Evolutionary conservation across 371 early-diverging fungal genomes (phyloP).

Genomic region (Saksenaea vasiformis): DNA sequence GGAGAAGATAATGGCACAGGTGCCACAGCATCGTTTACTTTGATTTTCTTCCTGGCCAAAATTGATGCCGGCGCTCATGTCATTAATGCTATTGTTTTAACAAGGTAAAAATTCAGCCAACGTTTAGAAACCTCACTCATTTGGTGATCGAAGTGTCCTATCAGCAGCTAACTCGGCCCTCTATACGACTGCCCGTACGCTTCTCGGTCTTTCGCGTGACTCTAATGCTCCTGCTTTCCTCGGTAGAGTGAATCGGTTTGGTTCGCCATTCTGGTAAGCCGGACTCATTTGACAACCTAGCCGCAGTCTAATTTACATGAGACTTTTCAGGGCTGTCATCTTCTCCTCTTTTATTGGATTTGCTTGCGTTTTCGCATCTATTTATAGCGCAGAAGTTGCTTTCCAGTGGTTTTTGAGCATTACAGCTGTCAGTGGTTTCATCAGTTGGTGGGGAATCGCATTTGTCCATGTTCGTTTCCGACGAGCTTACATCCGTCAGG

Average conservation of each 20-base stretch:
- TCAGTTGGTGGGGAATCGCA: slow-evolving; percentile 76
- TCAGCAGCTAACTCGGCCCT: slow-evolving; percentile 75
- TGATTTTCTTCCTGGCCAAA: slow-evolving; percentile 67
- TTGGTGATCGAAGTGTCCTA: slow-evolving; percentile 44
- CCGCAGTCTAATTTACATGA: not conserved
- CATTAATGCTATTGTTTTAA: slow-evolving; percentile 71
- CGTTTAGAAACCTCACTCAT: not conserved
- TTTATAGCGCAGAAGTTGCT: slow-evolving; percentile 56
- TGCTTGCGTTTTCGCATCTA: slow-evolving; percentile 52
- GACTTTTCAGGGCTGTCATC: slow-evolving; percentile 36
- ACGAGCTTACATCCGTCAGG: slow-evolving; percentile 74
- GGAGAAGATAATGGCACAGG: slow-evolving; percentile 42
- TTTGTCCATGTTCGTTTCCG: slow-evolving; percentile 84
- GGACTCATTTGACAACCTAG: not conserved
- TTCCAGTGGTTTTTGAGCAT: slow-evolving; percentile 76
- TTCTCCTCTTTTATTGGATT: slow-evolving; percentile 62
- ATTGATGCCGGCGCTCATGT: slow-evolving; percentile 63
- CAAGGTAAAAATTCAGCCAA: slow-evolving; percentile 15
- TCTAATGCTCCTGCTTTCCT: slow-evolving; percentile 66
- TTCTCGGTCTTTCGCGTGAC: slow-evolving; percentile 65
- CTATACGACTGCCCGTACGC: slow-evolving; percentile 68
- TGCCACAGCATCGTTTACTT: slow-evolving; percentile 68
- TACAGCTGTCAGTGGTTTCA: slow-evolving; percentile 74
- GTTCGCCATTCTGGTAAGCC: slow-evolving; percentile 55
- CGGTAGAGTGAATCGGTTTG: slow-evolving; percentile 47